Base-by-base conservation (phyloP, 2,329 filamentous ascomycete species). In the Penicillium thymicola region DNA sequence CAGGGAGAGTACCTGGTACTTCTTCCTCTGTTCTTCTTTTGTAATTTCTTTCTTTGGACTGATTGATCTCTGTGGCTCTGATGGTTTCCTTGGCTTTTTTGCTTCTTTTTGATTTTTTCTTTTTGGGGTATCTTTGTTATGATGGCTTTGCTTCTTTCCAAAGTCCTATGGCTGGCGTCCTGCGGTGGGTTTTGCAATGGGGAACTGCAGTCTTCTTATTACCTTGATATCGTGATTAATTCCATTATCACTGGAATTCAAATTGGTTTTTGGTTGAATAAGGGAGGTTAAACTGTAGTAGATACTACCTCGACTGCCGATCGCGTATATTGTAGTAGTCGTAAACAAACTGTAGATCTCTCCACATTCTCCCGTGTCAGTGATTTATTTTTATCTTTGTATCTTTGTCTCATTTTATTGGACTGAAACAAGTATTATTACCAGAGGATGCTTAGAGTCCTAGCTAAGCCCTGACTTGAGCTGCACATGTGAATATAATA, bases 111-210 rank as follows among this genome's bases (percentile, higher is more conserved):
- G 47, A 42, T 51, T 51, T 49, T 49, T 21, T 21, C 21, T 21
- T 53, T 54, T 52, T 38, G 45, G 59, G 48, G 47, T 60, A 51
- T 61, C 50, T 59, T 59, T 23, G 53, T 55, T 61, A 54, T 44
- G 52, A 58, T 56, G 53, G 44, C 48, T 60, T 62, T 44, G 50
- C 67, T 65, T 59, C 59, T 57, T 55, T 58, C 49, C 54, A 59
- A 60, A 63, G 62, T 72, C 55, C 67, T 66, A 65, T 59, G 68
- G 67, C 64, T 69, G 71, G 70, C 71, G 71, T 74, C 67, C 52
- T 69, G 67, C 59, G 72, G 68, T 70, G 70, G 71, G 70, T 67
- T 67, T 68, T 66, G 57, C 51, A 61, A 63, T 57, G 65, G 69
- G 68, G 67, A 68, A 66, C 65, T 60, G 60, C 61, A n/a, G 34